Evolutionary conservation across 208 protist genomes (phyloP).

Genomic region (Leishmania gerbilli): DNA sequence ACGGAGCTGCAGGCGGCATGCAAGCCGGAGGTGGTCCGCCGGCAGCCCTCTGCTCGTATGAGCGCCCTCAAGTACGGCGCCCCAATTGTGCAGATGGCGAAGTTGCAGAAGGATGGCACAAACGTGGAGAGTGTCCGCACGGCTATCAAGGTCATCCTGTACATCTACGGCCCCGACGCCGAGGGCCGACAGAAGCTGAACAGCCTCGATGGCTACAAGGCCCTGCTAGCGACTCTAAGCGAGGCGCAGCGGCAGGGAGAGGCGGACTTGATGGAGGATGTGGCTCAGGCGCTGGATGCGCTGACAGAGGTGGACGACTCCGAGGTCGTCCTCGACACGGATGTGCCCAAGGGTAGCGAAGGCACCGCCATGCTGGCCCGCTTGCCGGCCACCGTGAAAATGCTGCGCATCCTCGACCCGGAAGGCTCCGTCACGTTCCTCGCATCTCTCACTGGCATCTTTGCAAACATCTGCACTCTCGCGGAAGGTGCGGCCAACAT

Average conservation of each 20-base stretch:
- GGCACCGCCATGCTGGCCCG: constrained; percentile 68
- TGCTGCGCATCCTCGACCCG: constrained; percentile 87
- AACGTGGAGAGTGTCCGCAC: constrained; percentile 53
- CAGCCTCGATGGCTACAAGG: constrained; percentile 55
- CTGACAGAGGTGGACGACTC: constrained; percentile 76
- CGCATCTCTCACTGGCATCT: constrained; percentile 76
- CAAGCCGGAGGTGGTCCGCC: constrained; percentile 63
- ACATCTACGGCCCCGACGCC: constrained; percentile 64
- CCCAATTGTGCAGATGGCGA: constrained; percentile 53
- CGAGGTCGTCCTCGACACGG: constrained; percentile 68
- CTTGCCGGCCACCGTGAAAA: constrained; percentile 82
- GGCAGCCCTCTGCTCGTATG: constrained; percentile 51
- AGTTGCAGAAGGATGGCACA: constrained; percentile 67
- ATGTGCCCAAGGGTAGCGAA: constrained; percentile 72
- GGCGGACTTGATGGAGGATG: constrained; percentile 73
- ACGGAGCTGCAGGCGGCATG: constrained; percentile 52
- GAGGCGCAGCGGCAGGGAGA: constrained; percentile 82
- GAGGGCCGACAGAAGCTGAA: constrained; percentile 55
- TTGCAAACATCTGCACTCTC: constrained; percentile 81
- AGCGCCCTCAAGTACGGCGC: constrained; percentile 48
- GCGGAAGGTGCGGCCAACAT: constrained; percentile 58
- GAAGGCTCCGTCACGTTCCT: constrained; percentile 76
- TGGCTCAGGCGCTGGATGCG: constrained; percentile 53
- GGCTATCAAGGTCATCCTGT: constrained; percentile 53
- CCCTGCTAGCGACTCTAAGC: constrained; percentile 68